A percentile compares a stretch with the other conserved stretches of the same genome.
Conservation (phyloP, 1,139 yeast genomes). For the Petasospora fabianii region DNA sequence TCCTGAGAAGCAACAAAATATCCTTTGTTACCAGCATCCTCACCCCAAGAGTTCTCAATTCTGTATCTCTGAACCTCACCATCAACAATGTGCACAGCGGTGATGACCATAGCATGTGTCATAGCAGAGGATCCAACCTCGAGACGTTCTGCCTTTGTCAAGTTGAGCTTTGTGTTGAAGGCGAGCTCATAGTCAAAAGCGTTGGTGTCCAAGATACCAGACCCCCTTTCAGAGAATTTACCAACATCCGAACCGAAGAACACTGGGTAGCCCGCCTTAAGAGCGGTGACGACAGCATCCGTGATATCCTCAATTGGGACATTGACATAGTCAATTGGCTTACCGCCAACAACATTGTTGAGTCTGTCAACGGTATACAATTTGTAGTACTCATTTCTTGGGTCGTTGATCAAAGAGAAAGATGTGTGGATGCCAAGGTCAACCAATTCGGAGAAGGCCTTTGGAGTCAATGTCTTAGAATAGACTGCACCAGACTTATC, state of each 20-base stretch:
- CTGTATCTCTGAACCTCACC: slow-evolving; percentile 68
- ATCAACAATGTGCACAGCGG: slow-evolving; percentile 63
- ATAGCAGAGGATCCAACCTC: slow-evolving; percentile 55
- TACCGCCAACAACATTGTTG: slow-evolving; percentile 67
- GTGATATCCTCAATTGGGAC: slow-evolving; percentile 55
- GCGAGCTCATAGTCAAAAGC: slow-evolving; percentile 59
- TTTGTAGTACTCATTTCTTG: slow-evolving; percentile 61
- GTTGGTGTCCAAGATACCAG: slow-evolving; percentile 66
- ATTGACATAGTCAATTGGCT: slow-evolving; percentile 66
- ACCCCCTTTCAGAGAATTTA: slow-evolving; percentile 45
- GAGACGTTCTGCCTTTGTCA: slow-evolving; percentile 54
- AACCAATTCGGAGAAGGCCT: slow-evolving; percentile 47
- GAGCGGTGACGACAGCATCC: slow-evolving; percentile 56
- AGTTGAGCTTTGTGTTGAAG: slow-evolving; percentile 43
- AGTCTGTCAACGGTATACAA: slow-evolving; percentile 67
- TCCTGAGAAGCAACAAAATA: slow-evolving; percentile 74
- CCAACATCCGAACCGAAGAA: slow-evolving; percentile 86
- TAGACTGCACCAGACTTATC: slow-evolving; percentile 63
- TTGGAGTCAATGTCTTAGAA: slow-evolving; percentile 53
- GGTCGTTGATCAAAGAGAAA: slow-evolving; percentile 72
- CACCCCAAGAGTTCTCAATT: slow-evolving; percentile 86
- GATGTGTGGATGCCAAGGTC: slow-evolving; percentile 47
- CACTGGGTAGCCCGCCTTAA: slow-evolving; percentile 66
- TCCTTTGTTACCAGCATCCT: slow-evolving; percentile 66
- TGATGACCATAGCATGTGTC: slow-evolving; percentile 88